These are phyloP conservation scores for Carex kokanica DNA, from an alignment of 176 grass and related monocot species.

Conservation along the genomic window DNA sequence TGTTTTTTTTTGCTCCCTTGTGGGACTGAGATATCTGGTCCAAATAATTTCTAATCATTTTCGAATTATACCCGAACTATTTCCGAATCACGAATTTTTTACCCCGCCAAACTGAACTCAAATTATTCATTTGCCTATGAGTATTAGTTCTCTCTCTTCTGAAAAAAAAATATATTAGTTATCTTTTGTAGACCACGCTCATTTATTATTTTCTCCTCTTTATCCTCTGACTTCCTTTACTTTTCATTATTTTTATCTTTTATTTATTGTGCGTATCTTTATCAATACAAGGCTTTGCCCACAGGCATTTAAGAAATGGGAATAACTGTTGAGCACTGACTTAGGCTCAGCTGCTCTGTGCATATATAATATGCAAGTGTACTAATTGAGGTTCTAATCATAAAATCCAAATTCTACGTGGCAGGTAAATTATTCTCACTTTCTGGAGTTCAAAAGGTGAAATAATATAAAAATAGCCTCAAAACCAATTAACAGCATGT, in stretches of 20 bases:
- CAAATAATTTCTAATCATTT: no score
- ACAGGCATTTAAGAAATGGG: background rate
- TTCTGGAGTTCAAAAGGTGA: no score
- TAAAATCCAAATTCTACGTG: background rate
- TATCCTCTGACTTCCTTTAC: background rate
- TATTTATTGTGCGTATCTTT: background rate
- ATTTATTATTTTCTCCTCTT: constrained; percentile 8
- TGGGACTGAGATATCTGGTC: no score
- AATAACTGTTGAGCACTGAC: background rate
- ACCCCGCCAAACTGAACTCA: no score
- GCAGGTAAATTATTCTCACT: background rate
- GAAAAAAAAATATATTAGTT: background rate
- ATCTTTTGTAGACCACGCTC: background rate
- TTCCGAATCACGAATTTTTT: no score
- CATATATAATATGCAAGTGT: background rate
- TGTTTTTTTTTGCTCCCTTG: no score
- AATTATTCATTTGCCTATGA: no score
- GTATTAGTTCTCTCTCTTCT: no score
- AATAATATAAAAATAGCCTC: no score
- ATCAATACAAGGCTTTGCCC: background rate
- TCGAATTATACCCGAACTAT: no score
- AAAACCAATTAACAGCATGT: no score
- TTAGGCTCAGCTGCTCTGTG: no score
- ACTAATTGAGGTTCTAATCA: background rate
- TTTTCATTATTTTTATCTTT: background rate